Percentiles rank a stretch among this genome's conserved stretches.
phyloP scores from a whole-genome alignment of 768 basidiomycete species.

The Leucosporidium yakuticum region DNA sequence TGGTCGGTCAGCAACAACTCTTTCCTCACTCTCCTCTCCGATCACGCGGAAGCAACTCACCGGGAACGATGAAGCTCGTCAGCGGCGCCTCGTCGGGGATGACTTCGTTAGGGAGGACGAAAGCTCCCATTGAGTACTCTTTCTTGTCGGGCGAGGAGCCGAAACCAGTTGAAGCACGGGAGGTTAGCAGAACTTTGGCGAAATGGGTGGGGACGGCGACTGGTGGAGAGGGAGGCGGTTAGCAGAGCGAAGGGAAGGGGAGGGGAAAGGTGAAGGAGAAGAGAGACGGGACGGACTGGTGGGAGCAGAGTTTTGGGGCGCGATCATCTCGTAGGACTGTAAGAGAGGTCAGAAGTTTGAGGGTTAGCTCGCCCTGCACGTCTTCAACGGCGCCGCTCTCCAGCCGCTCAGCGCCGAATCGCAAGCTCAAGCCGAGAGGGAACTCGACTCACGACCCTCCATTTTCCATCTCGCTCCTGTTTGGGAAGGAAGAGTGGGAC shows the following conservation, averaged over 20 bases:
- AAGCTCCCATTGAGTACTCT: slow-evolving; percentile 84
- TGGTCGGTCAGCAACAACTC: too few species aligned
- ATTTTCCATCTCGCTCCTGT: slow-evolving; percentile 81
- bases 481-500: slow-evolving; percentile 85
- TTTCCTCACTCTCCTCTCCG: background rate
- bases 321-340: slow-evolving; percentile 91
- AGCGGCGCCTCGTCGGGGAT: slow-evolving; percentile 80
- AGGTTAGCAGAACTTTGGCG: slow-evolving; percentile 87
- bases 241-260: too few species aligned
- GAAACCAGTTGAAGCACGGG: slow-evolving; percentile 50
- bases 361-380: too few species aligned
- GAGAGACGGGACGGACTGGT: slow-evolving; percentile 12
- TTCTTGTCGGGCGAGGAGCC: slow-evolving; percentile 28
- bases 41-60: slow-evolving; percentile 47
- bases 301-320: slow-evolving; percentile 42
- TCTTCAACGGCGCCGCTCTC: background rate
- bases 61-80: slow-evolving; percentile 71
- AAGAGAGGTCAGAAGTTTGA: background rate
- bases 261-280: background rate
- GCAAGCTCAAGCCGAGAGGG: too few species aligned
- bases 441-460: slow-evolving; percentile 69
- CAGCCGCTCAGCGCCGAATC: too few species aligned
- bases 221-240: slow-evolving; percentile 41
- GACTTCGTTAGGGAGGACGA: slow-evolving; percentile 88
- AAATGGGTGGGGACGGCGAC: slow-evolving; percentile 95